Conservation (phyloP, 2,329 filamentous ascomycete genomes). For the Cladosporium sphaerospermum region DNA sequence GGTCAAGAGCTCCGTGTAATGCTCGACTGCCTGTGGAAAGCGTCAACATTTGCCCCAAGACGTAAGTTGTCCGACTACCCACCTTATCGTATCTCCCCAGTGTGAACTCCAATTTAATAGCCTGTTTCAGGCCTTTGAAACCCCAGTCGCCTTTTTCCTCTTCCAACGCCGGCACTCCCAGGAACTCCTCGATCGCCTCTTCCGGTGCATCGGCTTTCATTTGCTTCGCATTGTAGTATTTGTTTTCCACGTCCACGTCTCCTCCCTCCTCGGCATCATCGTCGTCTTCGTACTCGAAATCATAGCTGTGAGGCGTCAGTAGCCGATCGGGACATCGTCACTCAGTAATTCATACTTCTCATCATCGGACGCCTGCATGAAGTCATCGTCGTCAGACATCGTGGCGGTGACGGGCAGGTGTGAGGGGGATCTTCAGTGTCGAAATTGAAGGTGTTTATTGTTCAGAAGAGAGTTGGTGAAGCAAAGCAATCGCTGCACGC, state of each 20-base stretch:
- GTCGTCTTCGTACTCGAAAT: slow-evolving; percentile 96
- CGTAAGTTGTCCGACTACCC: slow-evolving; percentile 8
- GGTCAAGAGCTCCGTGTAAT: slow-evolving; percentile 90
- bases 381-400: slow-evolving; percentile 83
- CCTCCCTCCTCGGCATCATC: slow-evolving; percentile 82
- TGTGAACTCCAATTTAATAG: slow-evolving; percentile 94
- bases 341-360: slow-evolving; percentile 57
- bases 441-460: background rate
- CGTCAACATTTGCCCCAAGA: background rate
- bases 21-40: slow-evolving; percentile 65
- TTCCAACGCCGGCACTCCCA: slow-evolving; percentile 79
- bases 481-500: too few species aligned
- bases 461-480: background rate
- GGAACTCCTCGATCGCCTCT: slow-evolving; percentile 84
- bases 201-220: slow-evolving; percentile 81
- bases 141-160: slow-evolving; percentile 96
- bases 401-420: slow-evolving; percentile 24
- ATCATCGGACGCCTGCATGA: slow-evolving; percentile 87
- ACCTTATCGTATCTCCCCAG: slow-evolving; percentile 83
- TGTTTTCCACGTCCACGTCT: slow-evolving; percentile 96
- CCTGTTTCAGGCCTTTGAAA: slow-evolving; percentile 96
- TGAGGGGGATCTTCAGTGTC: background rate
- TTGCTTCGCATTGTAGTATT: slow-evolving; percentile 99
- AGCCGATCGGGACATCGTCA: background rate
- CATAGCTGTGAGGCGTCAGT: slow-evolving; percentile 56